These are phyloP conservation scores for Mycena galopus DNA, from an alignment of 768 basidiomycete genomes.

Conservation along the genomic window DNA sequence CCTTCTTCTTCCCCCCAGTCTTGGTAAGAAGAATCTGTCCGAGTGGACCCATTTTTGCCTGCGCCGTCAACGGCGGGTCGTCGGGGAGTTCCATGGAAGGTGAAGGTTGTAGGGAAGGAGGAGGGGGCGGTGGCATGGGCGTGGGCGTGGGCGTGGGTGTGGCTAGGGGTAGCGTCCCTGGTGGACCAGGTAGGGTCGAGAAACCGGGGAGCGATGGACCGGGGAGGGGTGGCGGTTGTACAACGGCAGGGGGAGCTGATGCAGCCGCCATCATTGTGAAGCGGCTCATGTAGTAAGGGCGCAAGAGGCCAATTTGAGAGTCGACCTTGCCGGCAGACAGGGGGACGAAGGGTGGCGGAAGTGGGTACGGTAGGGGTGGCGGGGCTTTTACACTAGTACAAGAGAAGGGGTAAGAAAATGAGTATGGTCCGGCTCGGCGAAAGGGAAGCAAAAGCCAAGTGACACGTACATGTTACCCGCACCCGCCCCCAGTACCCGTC, in stretches of 20 bases:
- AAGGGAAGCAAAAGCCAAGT: too few species aligned
- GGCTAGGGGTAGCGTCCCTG: conserved; percentile 13
- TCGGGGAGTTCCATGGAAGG: conserved; percentile 62
- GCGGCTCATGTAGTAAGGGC: conserved; percentile 75
- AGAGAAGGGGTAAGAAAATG: not conserved
- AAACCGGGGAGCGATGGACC: conserved; percentile 23
- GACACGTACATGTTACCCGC: conserved; percentile 63
- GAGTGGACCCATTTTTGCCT: conserved; percentile 82
- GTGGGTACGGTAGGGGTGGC: conserved; percentile 87
- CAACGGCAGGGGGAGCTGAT: conserved; percentile 23
- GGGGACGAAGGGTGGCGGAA: conserved; percentile 84
- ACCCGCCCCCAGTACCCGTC: conserved; percentile 47
- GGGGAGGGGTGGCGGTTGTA: conserved; percentile 27
- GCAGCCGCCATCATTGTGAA: conserved; percentile 56
- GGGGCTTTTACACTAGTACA: conserved; percentile 69
- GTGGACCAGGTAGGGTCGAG: conserved; percentile 15
- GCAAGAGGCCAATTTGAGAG: conserved; percentile 89
- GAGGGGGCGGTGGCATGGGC: conserved; percentile 30
- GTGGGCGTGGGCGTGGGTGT: not conserved
- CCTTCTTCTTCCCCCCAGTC: conserved; percentile 71
- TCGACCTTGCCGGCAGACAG: conserved; percentile 76
- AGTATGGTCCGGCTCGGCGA: too few species aligned
- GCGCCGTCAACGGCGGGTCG: conserved; percentile 68
- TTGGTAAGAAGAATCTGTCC: conserved; percentile 76
- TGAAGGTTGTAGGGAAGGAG: conserved; percentile 33